These are phyloP conservation scores for Gracilaria gracilis DNA, from an alignment of 23 red algal species.

Conservation along the genomic window DNA sequence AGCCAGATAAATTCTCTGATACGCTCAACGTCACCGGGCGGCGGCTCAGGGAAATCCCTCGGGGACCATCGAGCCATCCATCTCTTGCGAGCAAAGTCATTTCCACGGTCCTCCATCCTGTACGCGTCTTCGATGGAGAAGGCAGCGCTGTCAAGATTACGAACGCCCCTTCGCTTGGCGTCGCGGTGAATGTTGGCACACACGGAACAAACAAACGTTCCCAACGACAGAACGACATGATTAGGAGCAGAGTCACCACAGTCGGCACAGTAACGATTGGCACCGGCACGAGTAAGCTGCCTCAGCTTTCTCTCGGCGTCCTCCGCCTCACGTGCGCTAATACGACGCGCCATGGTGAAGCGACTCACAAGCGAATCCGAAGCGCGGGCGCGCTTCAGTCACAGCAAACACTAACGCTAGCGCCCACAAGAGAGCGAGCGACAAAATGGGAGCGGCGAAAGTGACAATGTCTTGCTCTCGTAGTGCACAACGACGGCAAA, in stretches of 20 bases:
- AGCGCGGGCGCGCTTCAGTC: too few species aligned
- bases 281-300: conserved; percentile 29
- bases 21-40: conserved; percentile 57
- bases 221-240: conserved; percentile 76
- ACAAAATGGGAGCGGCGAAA: too few species aligned
- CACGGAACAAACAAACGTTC: conserved; percentile 80
- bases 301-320: conserved; percentile 77
- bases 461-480: too few species aligned
- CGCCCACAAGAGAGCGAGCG: too few species aligned
- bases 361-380: not conserved
- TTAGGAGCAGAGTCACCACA: conserved; percentile 71
- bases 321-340: conserved; percentile 71
- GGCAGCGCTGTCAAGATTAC: conserved; percentile 68
- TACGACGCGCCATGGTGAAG: conserved; percentile 63
- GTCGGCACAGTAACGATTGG: conserved; percentile 85
- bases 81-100: conserved; percentile 64
- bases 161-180: conserved; percentile 73
- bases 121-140: conserved; percentile 84
- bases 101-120: conserved; percentile 80
- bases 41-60: conserved; percentile 79
- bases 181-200: conserved; percentile 85
- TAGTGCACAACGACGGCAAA: too few species aligned
- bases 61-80: conserved; percentile 85
- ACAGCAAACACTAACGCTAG: too few species aligned
- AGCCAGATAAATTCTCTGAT: conserved; percentile 87